phyloP scores from a whole-genome alignment of 2,329 filamentous ascomycete species.

The Fusarium sp. region DNA sequence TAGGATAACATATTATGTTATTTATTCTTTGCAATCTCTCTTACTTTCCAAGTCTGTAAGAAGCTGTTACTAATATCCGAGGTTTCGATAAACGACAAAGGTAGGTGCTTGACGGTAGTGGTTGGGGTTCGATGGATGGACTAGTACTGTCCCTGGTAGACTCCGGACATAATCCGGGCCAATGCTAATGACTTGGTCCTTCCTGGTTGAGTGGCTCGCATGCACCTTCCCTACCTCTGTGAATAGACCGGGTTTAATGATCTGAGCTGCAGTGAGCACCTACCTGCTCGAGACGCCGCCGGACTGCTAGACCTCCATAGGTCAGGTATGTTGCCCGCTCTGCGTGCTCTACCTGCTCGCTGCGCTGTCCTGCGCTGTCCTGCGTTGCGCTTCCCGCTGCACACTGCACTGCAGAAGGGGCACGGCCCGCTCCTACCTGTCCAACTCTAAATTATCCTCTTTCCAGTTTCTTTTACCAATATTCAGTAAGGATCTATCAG shows the following conservation, averaged over 20 bases:
- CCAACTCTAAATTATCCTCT: slow-evolving; percentile 6
- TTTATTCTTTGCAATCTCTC: not conserved
- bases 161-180: not conserved
- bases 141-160: not conserved
- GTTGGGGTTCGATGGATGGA: not conserved
- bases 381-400: not conserved
- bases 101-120: not conserved
- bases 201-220: not conserved
- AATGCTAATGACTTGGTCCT: not conserved
- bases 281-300: not conserved
- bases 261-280: not conserved
- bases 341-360: not conserved
- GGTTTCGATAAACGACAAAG: not conserved
- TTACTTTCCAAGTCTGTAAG: not conserved
- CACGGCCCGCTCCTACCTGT: slow-evolving; percentile 1
- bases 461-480: not conserved
- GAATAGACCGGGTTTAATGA: slow-evolving; percentile 6
- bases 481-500: not conserved
- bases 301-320: not conserved
- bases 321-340: not conserved
- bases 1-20: not conserved
- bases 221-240: not conserved
- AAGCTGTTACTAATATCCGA: not conserved
- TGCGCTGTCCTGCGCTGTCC: not conserved
- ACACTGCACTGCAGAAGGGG: not conserved